A percentile compares a stretch with the other conserved stretches of the same genome.
These are phyloP conservation scores for Ustilago hordei DNA, from an alignment of 1,284 basidiomycete genomes.

Conservation along the genomic window DNA sequence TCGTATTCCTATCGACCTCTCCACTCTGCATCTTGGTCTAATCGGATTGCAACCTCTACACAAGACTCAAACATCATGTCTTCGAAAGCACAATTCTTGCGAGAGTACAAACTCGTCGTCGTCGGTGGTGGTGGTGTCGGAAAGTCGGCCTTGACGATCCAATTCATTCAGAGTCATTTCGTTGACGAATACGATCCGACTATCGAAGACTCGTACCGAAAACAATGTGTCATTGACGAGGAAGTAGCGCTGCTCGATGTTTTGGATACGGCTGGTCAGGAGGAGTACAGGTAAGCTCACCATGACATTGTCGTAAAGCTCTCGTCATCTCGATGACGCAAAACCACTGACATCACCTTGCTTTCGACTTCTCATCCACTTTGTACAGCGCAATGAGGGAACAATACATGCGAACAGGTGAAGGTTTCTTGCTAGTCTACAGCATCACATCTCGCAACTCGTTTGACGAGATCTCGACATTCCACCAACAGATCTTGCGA, in stretches of 20 bases:
- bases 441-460: constrained; percentile 98
- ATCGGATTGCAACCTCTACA: background rate
- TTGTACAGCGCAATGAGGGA: constrained; percentile 89
- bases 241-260: constrained; percentile 97
- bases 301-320: too few species aligned
- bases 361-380: background rate
- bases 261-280: constrained; percentile 97
- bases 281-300: constrained; percentile 88
- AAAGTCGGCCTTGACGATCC: constrained; percentile 95
- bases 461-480: constrained; percentile 95
- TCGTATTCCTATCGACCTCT: too few species aligned
- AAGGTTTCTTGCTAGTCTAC: constrained; percentile 98
- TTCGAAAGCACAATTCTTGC: constrained; percentile 77
- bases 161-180: constrained; percentile 93
- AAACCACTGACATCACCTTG: background rate
- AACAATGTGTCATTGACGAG: constrained; percentile 81
- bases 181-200: constrained; percentile 99
- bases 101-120: constrained; percentile 76
- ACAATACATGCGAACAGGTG: constrained; percentile 96
- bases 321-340: background rate
- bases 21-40: background rate
- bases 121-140: constrained; percentile 98
- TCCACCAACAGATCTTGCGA: constrained; percentile 87
- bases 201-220: constrained; percentile 77
- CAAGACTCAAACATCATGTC: constrained; percentile 3